Evolutionary conservation across 805 yeast genomes (phyloP).

Genomic region (Cyberlindnera xylosilytica): DNA sequence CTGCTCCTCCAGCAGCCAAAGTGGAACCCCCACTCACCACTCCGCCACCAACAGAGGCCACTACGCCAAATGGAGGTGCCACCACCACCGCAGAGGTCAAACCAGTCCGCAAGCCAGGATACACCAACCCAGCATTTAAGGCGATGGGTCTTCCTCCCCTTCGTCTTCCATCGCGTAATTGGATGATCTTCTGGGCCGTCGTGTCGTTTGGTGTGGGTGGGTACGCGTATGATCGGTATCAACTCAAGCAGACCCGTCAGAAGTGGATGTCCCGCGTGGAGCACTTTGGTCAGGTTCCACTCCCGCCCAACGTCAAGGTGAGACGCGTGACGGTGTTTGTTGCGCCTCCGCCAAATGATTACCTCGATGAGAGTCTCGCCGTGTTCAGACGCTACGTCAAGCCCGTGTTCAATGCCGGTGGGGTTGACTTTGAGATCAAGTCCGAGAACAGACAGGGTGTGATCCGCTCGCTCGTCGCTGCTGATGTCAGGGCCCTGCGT

Average conservation of each 20-base stretch:
- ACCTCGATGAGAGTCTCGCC: constrained; percentile 66
- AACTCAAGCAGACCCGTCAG: constrained; percentile 63
- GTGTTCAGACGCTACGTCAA: constrained; percentile 78
- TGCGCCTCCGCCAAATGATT: constrained; percentile 98
- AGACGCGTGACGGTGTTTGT: constrained; percentile 78
- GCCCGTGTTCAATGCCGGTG: constrained; percentile 81
- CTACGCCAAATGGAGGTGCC: not conserved
- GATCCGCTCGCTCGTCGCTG: constrained; percentile 78
- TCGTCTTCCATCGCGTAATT: constrained; percentile 84
- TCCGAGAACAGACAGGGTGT: constrained; percentile 87
- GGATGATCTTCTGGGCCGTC: constrained; percentile 86
- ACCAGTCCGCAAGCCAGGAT: constrained; percentile 36
- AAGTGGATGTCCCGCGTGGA: constrained; percentile 63
- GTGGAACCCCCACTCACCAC: not conserved
- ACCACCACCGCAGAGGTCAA: not conserved
- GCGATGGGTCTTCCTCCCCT: constrained; percentile 82
- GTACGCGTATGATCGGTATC: constrained; percentile 69
- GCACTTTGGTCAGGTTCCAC: constrained; percentile 45
- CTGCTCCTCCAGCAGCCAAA: not conserved
- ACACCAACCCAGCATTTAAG: constrained; percentile 73
- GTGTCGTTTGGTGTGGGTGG: constrained; percentile 70
- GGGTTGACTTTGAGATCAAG: constrained; percentile 75
- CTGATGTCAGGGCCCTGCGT: constrained; percentile 70
- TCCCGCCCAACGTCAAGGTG: constrained; percentile 51
- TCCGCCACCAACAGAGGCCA: not conserved